Percentiles rank a stretch among this genome's conserved stretches.
Evolutionary conservation across 805 yeast genomes (phyloP).

Genomic region (Pichia eremophila): DNA sequence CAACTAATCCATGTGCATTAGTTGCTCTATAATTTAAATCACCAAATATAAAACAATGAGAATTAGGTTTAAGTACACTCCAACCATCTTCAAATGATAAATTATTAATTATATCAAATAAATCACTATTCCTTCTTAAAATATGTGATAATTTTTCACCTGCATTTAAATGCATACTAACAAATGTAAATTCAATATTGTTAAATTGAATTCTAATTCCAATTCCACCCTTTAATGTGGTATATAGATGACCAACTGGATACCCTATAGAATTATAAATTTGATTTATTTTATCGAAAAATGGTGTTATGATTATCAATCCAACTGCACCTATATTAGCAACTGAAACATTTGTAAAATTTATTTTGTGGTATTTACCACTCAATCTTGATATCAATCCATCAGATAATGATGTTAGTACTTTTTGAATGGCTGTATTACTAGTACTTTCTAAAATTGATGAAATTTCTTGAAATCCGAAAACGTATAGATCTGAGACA

Average conservation of each 20-base stretch:
- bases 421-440: constrained; percentile 26
- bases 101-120: constrained; percentile 38
- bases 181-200: constrained; percentile 44
- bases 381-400: constrained; percentile 28
- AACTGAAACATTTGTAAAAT: constrained; percentile 34
- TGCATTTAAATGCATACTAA: constrained; percentile 68
- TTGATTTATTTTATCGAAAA: constrained; percentile 15
- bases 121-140: constrained; percentile 43
- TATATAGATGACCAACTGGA: constrained; percentile 48
- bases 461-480: constrained; percentile 62
- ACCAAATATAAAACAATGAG: constrained; percentile 69
- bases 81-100: constrained; percentile 51
- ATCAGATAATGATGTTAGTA: constrained; percentile 30
- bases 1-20: constrained; percentile 10
- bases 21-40: constrained; percentile 73
- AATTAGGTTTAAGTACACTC: constrained; percentile 39
- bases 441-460: constrained; percentile 47
- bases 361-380: constrained; percentile 23
- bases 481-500: constrained; percentile 40
- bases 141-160: constrained; percentile 52
- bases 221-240: constrained; percentile 70
- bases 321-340: constrained; percentile 53
- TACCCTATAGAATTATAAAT: constrained; percentile 21
- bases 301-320: constrained; percentile 39
- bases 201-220: constrained; percentile 42